phyloP scores from a whole-genome alignment of 2,329 filamentous ascomycete species.

The Pseudophaeomoniella oleicola region DNA sequence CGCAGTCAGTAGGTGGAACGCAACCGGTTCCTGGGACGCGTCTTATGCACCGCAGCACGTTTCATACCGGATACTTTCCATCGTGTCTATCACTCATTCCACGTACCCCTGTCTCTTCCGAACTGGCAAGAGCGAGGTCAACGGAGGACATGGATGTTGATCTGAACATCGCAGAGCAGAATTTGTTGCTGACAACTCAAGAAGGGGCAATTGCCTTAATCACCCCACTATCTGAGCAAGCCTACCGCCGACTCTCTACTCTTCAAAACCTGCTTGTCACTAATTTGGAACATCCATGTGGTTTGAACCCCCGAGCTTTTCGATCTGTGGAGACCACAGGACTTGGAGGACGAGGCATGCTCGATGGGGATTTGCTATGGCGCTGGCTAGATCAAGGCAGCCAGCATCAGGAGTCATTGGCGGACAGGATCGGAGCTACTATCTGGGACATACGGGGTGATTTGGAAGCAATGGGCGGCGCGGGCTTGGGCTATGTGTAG shows the following conservation, averaged over 20 bases:
- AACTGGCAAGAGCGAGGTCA: constrained; percentile 13
- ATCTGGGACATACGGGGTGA: constrained; percentile 56
- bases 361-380: constrained; percentile 64
- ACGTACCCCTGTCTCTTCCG: constrained; percentile 39
- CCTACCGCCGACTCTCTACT: constrained; percentile 71
- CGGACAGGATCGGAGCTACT: constrained; percentile 55
- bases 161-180: constrained; percentile 19
- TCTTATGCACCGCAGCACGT: constrained; percentile 73
- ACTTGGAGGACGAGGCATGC: constrained; percentile 44
- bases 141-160: background rate
- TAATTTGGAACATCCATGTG: constrained; percentile 57
- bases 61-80: constrained; percentile 69
- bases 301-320: constrained; percentile 72
- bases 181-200: constrained; percentile 56
- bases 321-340: constrained; percentile 41
- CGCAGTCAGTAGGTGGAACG: constrained; percentile 80
- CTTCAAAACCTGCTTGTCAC: constrained; percentile 63
- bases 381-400: constrained; percentile 64
- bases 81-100: constrained; percentile 64
- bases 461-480: constrained; percentile 50
- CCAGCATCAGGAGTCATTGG: constrained; percentile 56
- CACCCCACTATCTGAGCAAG: constrained; percentile 60
- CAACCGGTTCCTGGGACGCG: constrained; percentile 83
- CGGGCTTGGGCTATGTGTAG: constrained; percentile 33
- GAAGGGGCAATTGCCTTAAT: constrained; percentile 67